Evolutionary conservation across 2,329 filamentous ascomycete genomes (phyloP), one percentile per base, ranked within the genome.

Genomic region (Paracamarosporium sp.): DNA sequence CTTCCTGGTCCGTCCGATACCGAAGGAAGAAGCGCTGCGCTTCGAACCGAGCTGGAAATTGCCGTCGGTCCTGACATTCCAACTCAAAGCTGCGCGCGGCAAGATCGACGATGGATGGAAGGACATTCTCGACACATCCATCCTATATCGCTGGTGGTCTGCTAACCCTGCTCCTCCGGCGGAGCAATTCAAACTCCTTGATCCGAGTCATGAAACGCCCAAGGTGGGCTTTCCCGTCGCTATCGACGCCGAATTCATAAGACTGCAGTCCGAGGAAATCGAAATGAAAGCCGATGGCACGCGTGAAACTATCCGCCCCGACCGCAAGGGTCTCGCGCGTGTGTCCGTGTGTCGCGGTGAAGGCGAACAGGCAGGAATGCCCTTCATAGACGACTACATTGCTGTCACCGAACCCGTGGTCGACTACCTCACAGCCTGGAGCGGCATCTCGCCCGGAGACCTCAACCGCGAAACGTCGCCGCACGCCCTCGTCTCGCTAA

Each of bases 361-460:
- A 50, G 94, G 93, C 20, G 84, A 89, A 62, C 81, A 90, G 36
- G 92, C 96, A 74, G 93, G 93, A 0, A 76, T 89, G 0, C 92
- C 95, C 0, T 98, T 98, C 71, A 96, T 99, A 62, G 95, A 99
- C 72, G 95, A 99, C 78, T 99, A 99, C 76, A 97, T 99, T 61
- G 88, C 88, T 30, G 94, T 96, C 68, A 89, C 89, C 59, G 95
- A 98, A 72, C 89, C 90, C 0, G 92, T 99, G 24, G 91, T 98
- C 57, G 95, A 99, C 79, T 97, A 98, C 73, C 83, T 99, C 35
- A 99, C 96, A 0, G 89, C 90, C 43, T 98, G 92, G 80, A 98
- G 94, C 0, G 95, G 95, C 40, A 96, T 99, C 65, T 90, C 89
- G 4, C 86, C 89, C 1, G 89, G 90, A 22, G 95, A 99, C 71